Base-by-base conservation (phyloP, 257 asterid genomes). In the Gentiana straminea region DNA sequence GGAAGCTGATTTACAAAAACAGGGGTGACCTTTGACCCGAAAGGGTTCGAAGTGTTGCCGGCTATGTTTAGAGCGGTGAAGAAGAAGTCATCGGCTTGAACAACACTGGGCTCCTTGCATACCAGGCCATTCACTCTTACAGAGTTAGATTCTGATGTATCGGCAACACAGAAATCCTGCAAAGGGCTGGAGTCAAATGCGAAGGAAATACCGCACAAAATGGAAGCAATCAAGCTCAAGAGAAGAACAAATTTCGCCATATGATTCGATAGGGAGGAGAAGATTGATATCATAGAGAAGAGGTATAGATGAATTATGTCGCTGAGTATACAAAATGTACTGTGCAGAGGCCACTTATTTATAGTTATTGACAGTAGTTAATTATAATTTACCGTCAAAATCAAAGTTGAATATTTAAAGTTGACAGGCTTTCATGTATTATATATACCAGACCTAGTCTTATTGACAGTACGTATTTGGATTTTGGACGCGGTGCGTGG, bases 61-160 rank as follows among this genome's bases (percentile, higher is more conserved):
- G 70, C 53, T 5, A 61, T 10, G 39, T 67, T 57, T 15, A 77
- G 60, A n/a, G 77, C 79, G 44, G 66, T 59, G 59, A 64, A 70
- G 75, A 55, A 43, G 70, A 67, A 60, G 33, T 60, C 72, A 10
- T 60, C 58, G 10, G 45, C 72, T 4, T 10, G 1, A 33, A 35
- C 72, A 11, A 46, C 13, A 8, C n/a, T 33, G 33, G 66, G 64
- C 35, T 63, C 47, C 52, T 69, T 72, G 68, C 78, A 72, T 12
- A 59, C 56, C 11, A 60, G 4, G 8, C 68, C 71, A 38, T 69
- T 56, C 11, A 58, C 63, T 37, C 44, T 64, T 34, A 57, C 74
- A 0, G 24, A 24, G 24, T 24, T 24, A 24, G 24, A 24, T 4
- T 8, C 7, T 1, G 45, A 39, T 4, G 45, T 39, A 59, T 59